Evolutionary conservation across 768 basidiomycete genomes (phyloP), one percentile per base, ranked within the genome.

Genomic region (Trametes elegans): DNA sequence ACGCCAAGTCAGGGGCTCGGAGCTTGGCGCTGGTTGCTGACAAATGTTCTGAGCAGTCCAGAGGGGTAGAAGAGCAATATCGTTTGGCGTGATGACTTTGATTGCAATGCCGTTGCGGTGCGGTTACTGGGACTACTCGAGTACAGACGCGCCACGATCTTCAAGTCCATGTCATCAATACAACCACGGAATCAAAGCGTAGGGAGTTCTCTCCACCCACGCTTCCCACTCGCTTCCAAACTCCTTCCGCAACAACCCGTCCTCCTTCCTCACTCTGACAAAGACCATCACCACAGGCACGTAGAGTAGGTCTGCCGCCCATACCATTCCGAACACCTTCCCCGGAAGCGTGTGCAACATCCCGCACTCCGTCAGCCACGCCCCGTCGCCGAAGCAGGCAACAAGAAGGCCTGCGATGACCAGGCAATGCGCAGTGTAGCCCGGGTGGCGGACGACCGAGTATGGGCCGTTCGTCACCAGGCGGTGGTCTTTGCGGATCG

Each of bases 401-500:
- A 63, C 7, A 8, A 50, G 21, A 3, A 49, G 26, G 9, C 67
- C 64, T 4, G 45, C 19, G 21, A 43, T 39, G 23, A 58, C 47
- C n/a, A 60, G 16, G 36, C 49, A 7, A 11, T 36, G 14, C n/a
- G 57, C 62, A 3, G 53, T 48, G 58, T 70, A 70, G 55, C 47
- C 31, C 7, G 69, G 69, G 50, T 70, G 69, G 13, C 69, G 64
- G 1, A 70, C 68, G 49, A 64, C 18, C 19, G 62, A 42, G 59
- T 70, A 70, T 34, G 68, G 69, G 8, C 68, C 68, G 18, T 18
- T 27, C 14, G 67, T 69, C 18, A 69, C 51, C n/a, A 70, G 62
- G 36, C 38, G 49, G 40, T 70, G 69, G 32, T 59, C 59, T 13
- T 62, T 44, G 28, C 52, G 53, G 7, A 70, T 40, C 18, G 65